These are phyloP conservation scores for Ormosia emarginata DNA, from an alignment of 306 rosid genomes.

Conservation along the genomic window DNA sequence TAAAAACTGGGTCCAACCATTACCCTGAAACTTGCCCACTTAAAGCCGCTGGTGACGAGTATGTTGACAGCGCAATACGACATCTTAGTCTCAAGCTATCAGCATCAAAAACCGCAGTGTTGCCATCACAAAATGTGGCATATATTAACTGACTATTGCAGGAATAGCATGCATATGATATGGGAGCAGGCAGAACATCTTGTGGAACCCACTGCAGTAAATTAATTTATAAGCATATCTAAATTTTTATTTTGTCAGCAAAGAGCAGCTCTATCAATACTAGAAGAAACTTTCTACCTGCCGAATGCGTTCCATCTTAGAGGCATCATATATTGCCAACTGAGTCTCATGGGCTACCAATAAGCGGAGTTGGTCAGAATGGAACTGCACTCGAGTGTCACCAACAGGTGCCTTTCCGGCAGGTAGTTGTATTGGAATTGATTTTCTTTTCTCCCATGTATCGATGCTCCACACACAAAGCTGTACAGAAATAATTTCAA, in stretches of 20 bases:
- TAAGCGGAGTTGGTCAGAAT: constrained; percentile 66
- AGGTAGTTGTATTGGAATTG: constrained; percentile 56
- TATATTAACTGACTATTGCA: constrained; percentile 59
- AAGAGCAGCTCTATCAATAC: neutral
- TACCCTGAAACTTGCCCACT: constrained; percentile 47
- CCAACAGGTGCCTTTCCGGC: constrained; percentile 71
- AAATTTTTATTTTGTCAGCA: neutral
- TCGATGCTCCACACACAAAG: constrained; percentile 86
- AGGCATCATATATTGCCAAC: constrained; percentile 83
- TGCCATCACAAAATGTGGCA: constrained; percentile 66
- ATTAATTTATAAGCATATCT: constrained; percentile 20
- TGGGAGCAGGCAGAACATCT: constrained; percentile 55
- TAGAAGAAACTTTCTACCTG: constrained; percentile 50
- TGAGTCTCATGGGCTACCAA: constrained; percentile 82
- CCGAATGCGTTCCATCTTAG: constrained; percentile 77
- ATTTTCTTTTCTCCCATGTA: constrained; percentile 92
- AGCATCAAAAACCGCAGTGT: constrained; percentile 69
- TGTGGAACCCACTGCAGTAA: constrained; percentile 80
- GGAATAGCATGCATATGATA: constrained; percentile 65
- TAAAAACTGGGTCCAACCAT: neutral
- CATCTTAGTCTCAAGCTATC: constrained; percentile 64
- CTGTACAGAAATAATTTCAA: constrained; percentile 40
- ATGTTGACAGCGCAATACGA: constrained; percentile 60
- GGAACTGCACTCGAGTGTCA: constrained; percentile 82
- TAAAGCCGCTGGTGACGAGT: constrained; percentile 33